Evolutionary conservation across 371 early-diverging fungal species (phyloP), one percentile per base, ranked within the genome.

Genomic region (Mucor plumbeus): DNA sequence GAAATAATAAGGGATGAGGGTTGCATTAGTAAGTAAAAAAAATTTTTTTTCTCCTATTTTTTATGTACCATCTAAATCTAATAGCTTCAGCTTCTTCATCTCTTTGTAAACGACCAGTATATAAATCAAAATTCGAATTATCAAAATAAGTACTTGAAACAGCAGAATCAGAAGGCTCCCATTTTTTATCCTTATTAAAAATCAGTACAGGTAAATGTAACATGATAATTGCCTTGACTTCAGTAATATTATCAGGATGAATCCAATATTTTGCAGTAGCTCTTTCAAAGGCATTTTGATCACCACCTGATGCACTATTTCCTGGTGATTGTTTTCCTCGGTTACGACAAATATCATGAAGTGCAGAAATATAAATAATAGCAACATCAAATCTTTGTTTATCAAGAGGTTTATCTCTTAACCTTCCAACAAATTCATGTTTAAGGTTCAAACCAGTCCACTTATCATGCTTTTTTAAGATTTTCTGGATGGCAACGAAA

Each of bases 191-290:
- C 38, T 59, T 66, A 35, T 75, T 63, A 80, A 95, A 98, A 26
- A 99, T 87, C 60, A 97, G 85, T 21, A 98, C 96, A 11, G 99
- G 99, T 26, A 99, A 85, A 71, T 97, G 89, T 73, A 92, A 89
- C 63, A 98, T 85, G 67, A 99, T 94, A 72, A 87, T 82, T 36
- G 91, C 87, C 73, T 96, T 95, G 65, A 99, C 89, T 73, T 96
- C 96, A 62, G 92, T 93, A 35, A 99, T 91, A 78, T 99, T 97
- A 74, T 99, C 97, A 0, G 94, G 93, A 67, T 96, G 96, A 8
- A 99, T 94, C 99, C 99, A 99, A 80, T 96, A 99, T 81, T 76
- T 76, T 5, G 73, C 70, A 8, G 76, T 74, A 10, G 71, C 74
- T 26, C 71, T 58, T 62, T 74, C 74, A 61, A 71, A 70, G 4